Evolutionary conservation across 2,329 filamentous ascomycete species (phyloP), one percentile per base, ranked within the genome.

Genomic region (Colletotrichum australisinense): DNA sequence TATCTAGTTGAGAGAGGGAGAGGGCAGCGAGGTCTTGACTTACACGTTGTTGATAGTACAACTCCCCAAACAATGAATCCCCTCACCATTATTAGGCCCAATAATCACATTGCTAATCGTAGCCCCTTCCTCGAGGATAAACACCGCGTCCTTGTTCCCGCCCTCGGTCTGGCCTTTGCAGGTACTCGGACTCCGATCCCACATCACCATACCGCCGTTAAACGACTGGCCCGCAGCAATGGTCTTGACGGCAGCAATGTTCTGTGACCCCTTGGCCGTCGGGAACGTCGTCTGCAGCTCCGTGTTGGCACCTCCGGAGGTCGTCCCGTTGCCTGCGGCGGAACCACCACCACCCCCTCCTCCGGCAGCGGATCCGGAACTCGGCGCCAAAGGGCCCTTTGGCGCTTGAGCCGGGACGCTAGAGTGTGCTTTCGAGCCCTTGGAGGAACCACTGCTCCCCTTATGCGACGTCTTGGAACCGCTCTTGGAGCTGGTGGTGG

Each of bases 61-160:
- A 0, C 79, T 62, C 0, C 85, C 85, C n/a, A 81, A 73, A 76
- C 85, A 87, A 78, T 87, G 84, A 1, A 87, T 80, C 14, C 85
- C 85, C 76, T 87, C 85, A 19, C 78, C 78, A 58, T 86, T 84
- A 73, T 86, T 79, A 12, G 80, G 78, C 24, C 85, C 85, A 9
- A 87, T 87, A 60, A 87, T 83, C 16, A 84, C 85, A 67, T 86
- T 87, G 56, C 78, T 80, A 32, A 87, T 78, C 0, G 81, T 86
- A 1, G 84, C 85, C 4, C 85, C 85, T 0, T 83, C 76, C 59
- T 81, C 77, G 24, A 86, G 81, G 32, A 84, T 77, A 69, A 86
- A 86, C 46, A 86, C 83, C 4, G 83, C 83, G 35, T 87, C 85
- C 49, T 69, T 69, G 53, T 26, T 78, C 76, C 80, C 81, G 67